These are phyloP conservation scores for Anastatica hierochuntica DNA, from an alignment of 345 rosid species.

Conservation along the genomic window DNA sequence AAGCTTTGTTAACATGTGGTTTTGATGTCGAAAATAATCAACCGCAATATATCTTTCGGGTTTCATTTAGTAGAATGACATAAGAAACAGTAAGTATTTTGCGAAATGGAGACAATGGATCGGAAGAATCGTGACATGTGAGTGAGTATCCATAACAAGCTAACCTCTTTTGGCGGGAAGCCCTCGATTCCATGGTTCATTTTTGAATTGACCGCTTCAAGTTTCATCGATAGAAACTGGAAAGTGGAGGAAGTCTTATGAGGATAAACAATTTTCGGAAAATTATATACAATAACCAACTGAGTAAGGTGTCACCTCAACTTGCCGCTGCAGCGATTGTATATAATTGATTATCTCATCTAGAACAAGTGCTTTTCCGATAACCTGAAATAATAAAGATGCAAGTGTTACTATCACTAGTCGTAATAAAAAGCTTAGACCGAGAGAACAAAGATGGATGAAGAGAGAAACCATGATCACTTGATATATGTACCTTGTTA, in stretches of 20 bases:
- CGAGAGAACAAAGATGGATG: background rate
- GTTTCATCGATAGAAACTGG: conserved; percentile 94
- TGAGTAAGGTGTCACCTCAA: conserved; percentile 45
- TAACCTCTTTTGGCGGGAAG: conserved; percentile 68
- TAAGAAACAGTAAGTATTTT: background rate
- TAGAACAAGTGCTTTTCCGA: conserved; percentile 83
- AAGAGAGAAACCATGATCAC: background rate
- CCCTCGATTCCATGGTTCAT: conserved; percentile 51
- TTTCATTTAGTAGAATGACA: too few relatives aligned
- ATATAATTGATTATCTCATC: conserved; percentile 92
- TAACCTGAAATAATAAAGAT: conserved; percentile 39
- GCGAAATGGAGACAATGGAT: background rate
- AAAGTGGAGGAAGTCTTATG: conserved; percentile 5
- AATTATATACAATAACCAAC: too few relatives aligned
- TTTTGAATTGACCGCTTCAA: conserved; percentile 76
- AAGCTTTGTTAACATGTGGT: too few relatives aligned
- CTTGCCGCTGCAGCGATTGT: conserved; percentile 82
- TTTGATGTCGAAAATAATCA: too few relatives aligned
- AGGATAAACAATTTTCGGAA: background rate
- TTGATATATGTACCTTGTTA: conserved; percentile 52
- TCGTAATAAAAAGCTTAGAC: too few relatives aligned
- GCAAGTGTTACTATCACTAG: background rate
- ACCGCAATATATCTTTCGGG: too few relatives aligned
- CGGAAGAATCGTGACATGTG: background rate
- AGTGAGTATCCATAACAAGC: background rate